Conservation (phyloP, 2,329 filamentous ascomycete genomes). For the Lecanoromycetidae sp. region DNA sequence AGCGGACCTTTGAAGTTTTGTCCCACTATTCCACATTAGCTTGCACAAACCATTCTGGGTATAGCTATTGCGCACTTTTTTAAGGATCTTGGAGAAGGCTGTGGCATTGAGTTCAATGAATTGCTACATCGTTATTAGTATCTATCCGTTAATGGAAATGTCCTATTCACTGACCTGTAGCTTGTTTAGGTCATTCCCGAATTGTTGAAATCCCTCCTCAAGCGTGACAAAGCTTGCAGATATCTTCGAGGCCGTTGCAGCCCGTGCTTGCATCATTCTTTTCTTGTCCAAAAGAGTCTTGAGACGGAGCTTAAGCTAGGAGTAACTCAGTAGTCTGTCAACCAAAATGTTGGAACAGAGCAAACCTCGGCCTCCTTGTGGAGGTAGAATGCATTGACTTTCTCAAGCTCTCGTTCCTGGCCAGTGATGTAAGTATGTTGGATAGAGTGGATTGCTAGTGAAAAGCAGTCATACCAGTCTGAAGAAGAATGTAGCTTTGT, state of each 20-base stretch:
- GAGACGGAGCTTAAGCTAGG: constrained; percentile 78
- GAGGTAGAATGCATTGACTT: constrained; percentile 94
- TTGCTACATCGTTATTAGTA: constrained; percentile 46
- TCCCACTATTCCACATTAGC: constrained; percentile 57
- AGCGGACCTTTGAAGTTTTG: constrained; percentile 78
- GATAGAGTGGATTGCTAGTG: neutral
- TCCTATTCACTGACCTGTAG: constrained; percentile 46
- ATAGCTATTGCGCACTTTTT: constrained; percentile 52
- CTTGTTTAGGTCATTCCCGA: constrained; percentile 92
- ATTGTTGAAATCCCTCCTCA: constrained; percentile 94
- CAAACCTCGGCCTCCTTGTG: constrained; percentile 93
- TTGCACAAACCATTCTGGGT: constrained; percentile 11
- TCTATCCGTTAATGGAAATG: neutral
- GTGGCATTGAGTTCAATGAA: constrained; percentile 98
- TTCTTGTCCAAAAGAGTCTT: constrained; percentile 94
- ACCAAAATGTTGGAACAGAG: neutral
- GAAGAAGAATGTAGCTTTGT: constrained; percentile 98
- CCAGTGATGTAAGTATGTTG: neutral
- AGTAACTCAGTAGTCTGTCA: constrained; percentile 5
- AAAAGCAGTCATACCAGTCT: constrained; percentile 55
- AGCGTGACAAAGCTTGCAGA: constrained; percentile 90
- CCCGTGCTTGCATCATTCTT: constrained; percentile 70
- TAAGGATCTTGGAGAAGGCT: constrained; percentile 94
- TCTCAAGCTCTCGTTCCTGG: constrained; percentile 92
- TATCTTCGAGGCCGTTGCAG: constrained; percentile 64